Base-by-base conservation (phyloP, 192 early-diverging fungal species). In the Coemansia sp. region DNA sequence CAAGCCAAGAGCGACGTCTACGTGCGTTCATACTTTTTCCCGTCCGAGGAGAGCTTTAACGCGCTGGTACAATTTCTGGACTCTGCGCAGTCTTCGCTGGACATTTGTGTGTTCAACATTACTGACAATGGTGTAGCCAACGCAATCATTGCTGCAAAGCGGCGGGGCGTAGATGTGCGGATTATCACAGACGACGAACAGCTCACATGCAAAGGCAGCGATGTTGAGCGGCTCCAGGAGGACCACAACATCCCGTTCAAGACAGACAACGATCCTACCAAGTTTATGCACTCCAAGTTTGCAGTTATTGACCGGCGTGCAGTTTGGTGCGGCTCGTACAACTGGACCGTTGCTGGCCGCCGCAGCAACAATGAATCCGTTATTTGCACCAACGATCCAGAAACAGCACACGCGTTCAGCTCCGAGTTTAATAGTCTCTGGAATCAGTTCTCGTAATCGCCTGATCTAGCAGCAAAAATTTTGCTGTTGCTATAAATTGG, bases 201-300 rank as follows among this genome's bases (percentile, higher is more conserved):
- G 82, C 80, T 83, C 57, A 68, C 70, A 22, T 79, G 80, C 69
- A 61, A 78, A 50, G 86, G 86, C 49, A 84, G 66, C 51, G 86
- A 87, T 55, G 71, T 87, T 10, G 65, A 82, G 70, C 82, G 83
- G 35, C 72, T 87, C 41, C 32, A 59, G 8, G 69, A 82, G 5
- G 71, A 84, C 21, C 43, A 75, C 53, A 60, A 66, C 23, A 83
- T 87, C 14, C 82, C 86, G 15, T 62, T 76, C 59, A 87, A 82
- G 50, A 80, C 74, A 54, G 82, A 86, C 62, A 67, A 59, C 32
- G 78, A 76, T 61, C 60, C 62, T 19, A 38, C 60, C 2, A 74
- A 66, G 57, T 69, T 77, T 50, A 91, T 91, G 89, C 89, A 91
- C 59, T 83, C 88, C 58, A 91, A 91, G 67, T 91, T 91, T 73